phyloP scores from a whole-genome alignment of 1,284 basidiomycete genomes.

The Ceratobasidium sp. region DNA sequence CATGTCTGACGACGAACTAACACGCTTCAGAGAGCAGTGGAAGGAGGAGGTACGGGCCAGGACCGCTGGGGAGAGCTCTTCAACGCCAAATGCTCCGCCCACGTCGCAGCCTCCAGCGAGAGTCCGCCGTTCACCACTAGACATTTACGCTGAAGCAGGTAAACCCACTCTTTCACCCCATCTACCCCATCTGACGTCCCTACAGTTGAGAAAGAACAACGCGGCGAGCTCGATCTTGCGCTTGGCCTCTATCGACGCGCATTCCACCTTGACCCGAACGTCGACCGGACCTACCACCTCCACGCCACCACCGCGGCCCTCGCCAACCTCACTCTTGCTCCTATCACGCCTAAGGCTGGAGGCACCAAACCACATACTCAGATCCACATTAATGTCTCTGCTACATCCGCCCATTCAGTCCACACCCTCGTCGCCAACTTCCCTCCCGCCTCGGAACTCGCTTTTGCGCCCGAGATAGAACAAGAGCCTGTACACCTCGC shows the following conservation, averaged over 20 bases:
- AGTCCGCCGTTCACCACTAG: conserved; percentile 45
- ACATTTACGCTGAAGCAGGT: conserved; percentile 47
- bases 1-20: conserved; percentile 61
- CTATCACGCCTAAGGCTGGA: conserved; percentile 13
- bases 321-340: conserved; percentile 4
- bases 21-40: conserved; percentile 78
- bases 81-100: conserved; percentile 44
- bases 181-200: neutral
- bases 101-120: conserved; percentile 45
- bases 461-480: conserved; percentile 77
- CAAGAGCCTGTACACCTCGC: conserved; percentile 66
- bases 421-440: conserved; percentile 56
- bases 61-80: conserved; percentile 41
- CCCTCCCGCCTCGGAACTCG: conserved; percentile 60
- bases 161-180: conserved; percentile 8
- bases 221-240: conserved; percentile 78
- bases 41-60: conserved; percentile 65
- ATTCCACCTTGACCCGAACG: conserved; percentile 76
- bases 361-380: neutral
- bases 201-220: conserved; percentile 78
- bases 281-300: conserved; percentile 68
- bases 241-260: conserved; percentile 78
- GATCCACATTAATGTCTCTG: conserved; percentile 8
- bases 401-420: conserved; percentile 23
- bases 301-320: conserved; percentile 8